Evolutionary conservation across 1,139 yeast genomes (phyloP).

Genomic region (Candida sp.): DNA sequence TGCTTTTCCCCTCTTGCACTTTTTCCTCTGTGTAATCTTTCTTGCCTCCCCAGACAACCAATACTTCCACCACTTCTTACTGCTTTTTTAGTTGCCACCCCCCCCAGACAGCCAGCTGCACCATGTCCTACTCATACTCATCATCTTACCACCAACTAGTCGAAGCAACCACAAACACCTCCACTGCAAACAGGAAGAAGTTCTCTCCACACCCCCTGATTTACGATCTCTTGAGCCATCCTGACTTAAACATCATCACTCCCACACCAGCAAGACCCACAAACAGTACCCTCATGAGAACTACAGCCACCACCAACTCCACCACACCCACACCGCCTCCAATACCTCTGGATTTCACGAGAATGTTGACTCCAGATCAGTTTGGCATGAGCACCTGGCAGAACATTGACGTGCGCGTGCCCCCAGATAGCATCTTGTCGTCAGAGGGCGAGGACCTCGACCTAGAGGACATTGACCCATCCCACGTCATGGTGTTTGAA

Average conservation of each 20-base stretch:
- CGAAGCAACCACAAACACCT: neutral
- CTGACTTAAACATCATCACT: neutral
- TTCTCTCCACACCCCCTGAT: conserved; percentile 3
- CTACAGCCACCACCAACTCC: neutral
- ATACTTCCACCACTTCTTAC: neutral
- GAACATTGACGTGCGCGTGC: neutral
- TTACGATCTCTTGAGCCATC: neutral
- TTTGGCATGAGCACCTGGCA: conserved; percentile 2
- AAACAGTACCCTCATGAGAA: neutral
- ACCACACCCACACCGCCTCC: neutral
- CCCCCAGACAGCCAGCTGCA: neutral
- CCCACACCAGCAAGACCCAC: neutral
- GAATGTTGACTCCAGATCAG: neutral
- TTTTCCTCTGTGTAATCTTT: neutral
- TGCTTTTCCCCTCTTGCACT: neutral
- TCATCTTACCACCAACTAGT: neutral
- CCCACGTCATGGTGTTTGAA: neutral
- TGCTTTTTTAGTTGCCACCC: neutral
- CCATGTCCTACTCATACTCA: neutral
- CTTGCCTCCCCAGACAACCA: neutral
- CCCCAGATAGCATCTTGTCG: conserved; percentile 2
- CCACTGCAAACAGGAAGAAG: neutral
- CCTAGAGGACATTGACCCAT: neutral
- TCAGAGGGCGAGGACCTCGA: conserved; percentile 2
- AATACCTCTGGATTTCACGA: neutral